These are phyloP conservation scores for Silene latifolia DNA, from an alignment of 148 eudicot genomes.

Conservation along the genomic window DNA sequence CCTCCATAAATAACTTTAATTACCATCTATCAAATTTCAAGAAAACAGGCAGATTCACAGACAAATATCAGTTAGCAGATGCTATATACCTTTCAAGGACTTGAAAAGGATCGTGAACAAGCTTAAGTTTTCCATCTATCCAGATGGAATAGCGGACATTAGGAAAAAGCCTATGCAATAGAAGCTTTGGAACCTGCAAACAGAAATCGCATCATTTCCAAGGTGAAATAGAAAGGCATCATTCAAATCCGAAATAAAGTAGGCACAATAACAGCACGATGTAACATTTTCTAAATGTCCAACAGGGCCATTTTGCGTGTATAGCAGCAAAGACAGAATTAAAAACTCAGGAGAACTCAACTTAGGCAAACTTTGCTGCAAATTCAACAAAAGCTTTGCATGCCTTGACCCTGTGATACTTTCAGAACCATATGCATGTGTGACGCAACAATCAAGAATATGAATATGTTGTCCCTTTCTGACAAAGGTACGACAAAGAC, in stretches of 20 bases:
- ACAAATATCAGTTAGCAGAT: constrained; percentile 7
- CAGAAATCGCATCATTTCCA: not conserved
- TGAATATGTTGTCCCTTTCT: too few species aligned
- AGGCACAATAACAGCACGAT: not conserved
- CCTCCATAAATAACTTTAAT: not conserved
- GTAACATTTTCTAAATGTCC: not conserved
- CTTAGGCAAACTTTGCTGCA: not conserved
- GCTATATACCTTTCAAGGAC: constrained; percentile 67
- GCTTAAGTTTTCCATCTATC: constrained; percentile 95
- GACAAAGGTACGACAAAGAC: too few species aligned
- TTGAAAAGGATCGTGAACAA: constrained; percentile 80
- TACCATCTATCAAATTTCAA: not conserved
- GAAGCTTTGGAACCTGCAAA: constrained; percentile 80
- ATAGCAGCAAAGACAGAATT: too few species aligned
- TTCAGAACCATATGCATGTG: too few species aligned
- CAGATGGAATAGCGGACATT: constrained; percentile 72
- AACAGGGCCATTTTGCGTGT: not conserved
- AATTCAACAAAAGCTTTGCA: not conserved
- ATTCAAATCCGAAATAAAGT: not conserved
- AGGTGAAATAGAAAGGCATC: not conserved
- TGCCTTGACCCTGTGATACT: not conserved
- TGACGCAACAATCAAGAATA: too few species aligned
- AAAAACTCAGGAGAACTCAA: not conserved
- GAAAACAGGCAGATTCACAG: constrained; percentile 2
- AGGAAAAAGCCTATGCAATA: constrained; percentile 84